Evolutionary conservation across 2,329 filamentous ascomycete genomes (phyloP).

Genomic region (Pestalotiopsis sp.): DNA sequence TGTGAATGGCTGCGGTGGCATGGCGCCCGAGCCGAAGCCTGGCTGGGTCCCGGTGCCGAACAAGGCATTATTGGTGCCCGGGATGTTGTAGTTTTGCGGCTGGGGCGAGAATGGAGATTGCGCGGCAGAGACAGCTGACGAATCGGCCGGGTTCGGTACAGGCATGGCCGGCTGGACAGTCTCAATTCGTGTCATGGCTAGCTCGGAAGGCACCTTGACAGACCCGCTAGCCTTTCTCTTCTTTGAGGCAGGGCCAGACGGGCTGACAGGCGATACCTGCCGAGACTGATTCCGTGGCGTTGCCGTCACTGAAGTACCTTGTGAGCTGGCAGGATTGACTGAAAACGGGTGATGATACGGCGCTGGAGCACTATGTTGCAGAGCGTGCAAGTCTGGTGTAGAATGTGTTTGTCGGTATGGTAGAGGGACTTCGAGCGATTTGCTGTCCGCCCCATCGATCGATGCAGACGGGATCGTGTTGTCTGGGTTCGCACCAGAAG

Average conservation of each 20-base stretch:
- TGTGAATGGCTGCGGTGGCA: conserved; percentile 42
- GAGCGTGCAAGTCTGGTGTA: conserved; percentile 61
- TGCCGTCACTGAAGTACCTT: conserved; percentile 38
- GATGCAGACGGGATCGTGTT: background rate
- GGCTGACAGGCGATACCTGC: conserved; percentile 69
- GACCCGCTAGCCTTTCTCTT: conserved; percentile 78
- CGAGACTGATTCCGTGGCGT: conserved; percentile 68
- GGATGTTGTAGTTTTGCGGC: conserved; percentile 42
- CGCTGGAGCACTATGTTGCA: conserved; percentile 52
- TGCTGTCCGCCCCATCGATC: conserved; percentile 26
- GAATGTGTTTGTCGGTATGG: conserved; percentile 62
- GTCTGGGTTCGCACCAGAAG: conserved; percentile 15
- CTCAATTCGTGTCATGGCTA: conserved; percentile 84
- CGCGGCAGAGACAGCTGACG: conserved; percentile 36
- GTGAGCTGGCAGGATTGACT: conserved; percentile 31
- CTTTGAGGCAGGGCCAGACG: conserved; percentile 69
- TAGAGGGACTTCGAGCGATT: conserved; percentile 34
- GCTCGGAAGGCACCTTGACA: conserved; percentile 68
- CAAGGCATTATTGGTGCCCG: conserved; percentile 36
- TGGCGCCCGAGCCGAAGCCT: conserved; percentile 19
- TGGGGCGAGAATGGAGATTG: conserved; percentile 58
- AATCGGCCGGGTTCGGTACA: conserved; percentile 29
- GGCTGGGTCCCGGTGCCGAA: conserved; percentile 27
- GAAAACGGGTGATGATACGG: conserved; percentile 24
- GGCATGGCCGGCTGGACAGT: conserved; percentile 48